These are phyloP conservation scores for Russula sp. DNA, from an alignment of 768 basidiomycete genomes.

Conservation along the genomic window DNA sequence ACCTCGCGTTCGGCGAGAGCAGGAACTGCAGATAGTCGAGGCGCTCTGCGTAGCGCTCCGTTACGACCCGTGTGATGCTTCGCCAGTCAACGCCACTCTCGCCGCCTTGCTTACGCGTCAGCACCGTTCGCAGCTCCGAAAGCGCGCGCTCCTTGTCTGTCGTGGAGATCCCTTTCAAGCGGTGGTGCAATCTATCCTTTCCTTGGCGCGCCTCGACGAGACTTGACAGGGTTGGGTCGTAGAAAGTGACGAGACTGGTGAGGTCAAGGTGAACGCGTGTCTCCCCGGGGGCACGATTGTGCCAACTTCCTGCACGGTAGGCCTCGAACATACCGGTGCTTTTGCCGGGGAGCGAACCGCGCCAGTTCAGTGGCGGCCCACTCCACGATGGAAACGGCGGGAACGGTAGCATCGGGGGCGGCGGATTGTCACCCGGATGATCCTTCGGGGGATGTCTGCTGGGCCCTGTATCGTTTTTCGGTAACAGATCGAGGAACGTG, in stretches of 20 bases:
- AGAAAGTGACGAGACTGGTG: conserved; percentile 39
- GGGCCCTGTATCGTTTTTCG: not conserved
- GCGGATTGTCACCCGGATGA: not conserved
- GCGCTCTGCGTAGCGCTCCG: conserved; percentile 39
- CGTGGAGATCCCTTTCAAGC: conserved; percentile 31
- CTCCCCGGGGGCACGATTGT: conserved; percentile 40
- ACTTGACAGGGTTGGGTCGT: conserved; percentile 36
- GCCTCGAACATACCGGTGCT: conserved; percentile 14
- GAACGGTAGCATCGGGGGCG: not conserved
- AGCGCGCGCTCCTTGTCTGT: conserved; percentile 29
- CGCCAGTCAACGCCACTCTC: conserved; percentile 40
- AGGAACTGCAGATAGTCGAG: conserved; percentile 37
- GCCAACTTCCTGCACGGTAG: conserved; percentile 37
- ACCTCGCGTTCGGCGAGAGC: conserved; percentile 27
- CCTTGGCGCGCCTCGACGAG: conserved; percentile 31
- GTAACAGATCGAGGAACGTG: conserved; percentile 13
- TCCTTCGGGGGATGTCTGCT: no score
- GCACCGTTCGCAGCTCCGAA: conserved; percentile 28
- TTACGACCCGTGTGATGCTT: conserved; percentile 34
- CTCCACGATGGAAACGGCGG: not conserved
- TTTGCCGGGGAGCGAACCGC: conserved; percentile 2
- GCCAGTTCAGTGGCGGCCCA: conserved; percentile 19
- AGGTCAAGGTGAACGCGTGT: conserved; percentile 40
- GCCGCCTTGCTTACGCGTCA: conserved; percentile 20
- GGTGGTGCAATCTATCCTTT: conserved; percentile 34